Percentiles rank a stretch among this genome's conserved stretches.
Evolutionary conservation across 1,284 basidiomycete genomes (phyloP).

Genomic region (Puccinia hordei): DNA sequence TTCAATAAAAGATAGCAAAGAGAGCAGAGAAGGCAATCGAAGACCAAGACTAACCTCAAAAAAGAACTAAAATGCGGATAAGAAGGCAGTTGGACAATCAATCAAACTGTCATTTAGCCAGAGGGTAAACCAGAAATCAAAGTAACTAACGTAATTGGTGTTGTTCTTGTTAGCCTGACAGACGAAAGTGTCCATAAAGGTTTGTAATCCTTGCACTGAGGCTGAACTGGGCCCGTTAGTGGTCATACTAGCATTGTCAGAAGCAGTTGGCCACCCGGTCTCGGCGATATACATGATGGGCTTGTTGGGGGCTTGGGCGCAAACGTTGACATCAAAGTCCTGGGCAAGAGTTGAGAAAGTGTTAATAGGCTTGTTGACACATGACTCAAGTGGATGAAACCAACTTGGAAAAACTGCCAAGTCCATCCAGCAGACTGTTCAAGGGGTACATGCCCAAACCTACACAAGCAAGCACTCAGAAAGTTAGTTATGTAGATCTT

Average conservation of each 20-base stretch:
- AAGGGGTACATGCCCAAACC: slow-evolving; percentile 69
- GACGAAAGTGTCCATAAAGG: slow-evolving; percentile 80
- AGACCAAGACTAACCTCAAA: slow-evolving; percentile 36
- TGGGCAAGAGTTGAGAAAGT: background rate
- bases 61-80: slow-evolving; percentile 23
- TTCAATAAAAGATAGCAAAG: no score
- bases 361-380: background rate
- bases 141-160: slow-evolving; percentile 66
- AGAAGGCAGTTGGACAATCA: background rate
- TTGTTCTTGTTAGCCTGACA: slow-evolving; percentile 80
- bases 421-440: slow-evolving; percentile 72
- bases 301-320: slow-evolving; percentile 64
- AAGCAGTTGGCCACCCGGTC: slow-evolving; percentile 86
- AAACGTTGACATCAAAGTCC: slow-evolving; percentile 56
- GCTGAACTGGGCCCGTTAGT: slow-evolving; percentile 70
- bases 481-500: background rate
- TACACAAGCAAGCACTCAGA: slow-evolving; percentile 50
- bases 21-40: background rate
- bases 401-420: slow-evolving; percentile 65
- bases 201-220: slow-evolving; percentile 70
- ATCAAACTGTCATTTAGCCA: background rate
- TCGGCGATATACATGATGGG: slow-evolving; percentile 77
- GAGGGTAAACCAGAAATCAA: background rate
- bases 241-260: slow-evolving; percentile 53
- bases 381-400: background rate